Percentiles rank a stretch among this genome's conserved stretches.
Evolutionary conservation across 306 rosid species (phyloP).

Genomic region (Styphnolobium japonicum): DNA sequence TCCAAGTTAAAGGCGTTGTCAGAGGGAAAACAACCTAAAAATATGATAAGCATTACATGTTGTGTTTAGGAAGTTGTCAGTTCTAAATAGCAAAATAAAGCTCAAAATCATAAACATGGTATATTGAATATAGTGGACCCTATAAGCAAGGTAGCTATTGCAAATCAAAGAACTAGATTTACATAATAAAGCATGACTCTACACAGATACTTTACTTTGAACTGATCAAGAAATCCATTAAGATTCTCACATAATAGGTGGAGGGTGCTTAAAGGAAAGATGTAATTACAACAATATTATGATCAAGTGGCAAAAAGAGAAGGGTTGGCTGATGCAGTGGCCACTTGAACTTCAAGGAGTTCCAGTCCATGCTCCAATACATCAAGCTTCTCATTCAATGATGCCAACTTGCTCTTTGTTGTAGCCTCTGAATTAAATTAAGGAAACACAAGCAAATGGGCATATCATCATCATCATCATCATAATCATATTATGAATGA

Average conservation of each 20-base stretch:
- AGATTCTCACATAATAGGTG: conserved; percentile 31
- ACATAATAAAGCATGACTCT: conserved; percentile 10
- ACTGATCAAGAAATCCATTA: conserved; percentile 11
- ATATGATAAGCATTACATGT: not conserved
- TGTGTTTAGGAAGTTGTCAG: not conserved
- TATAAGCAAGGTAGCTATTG: not conserved
- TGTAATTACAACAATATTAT: conserved; percentile 31
- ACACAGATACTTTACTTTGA: conserved; percentile 13
- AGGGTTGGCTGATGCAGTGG: conserved; percentile 85
- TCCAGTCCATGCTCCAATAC: conserved; percentile 83
- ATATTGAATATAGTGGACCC: too few relatives aligned
- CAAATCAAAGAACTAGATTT: conserved; percentile 18
- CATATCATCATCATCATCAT: too few relatives aligned
- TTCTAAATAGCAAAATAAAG: conserved; percentile 14
- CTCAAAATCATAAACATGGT: too few relatives aligned
- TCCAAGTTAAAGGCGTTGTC: not conserved
- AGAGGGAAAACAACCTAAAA: conserved; percentile 21
- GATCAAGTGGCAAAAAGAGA: conserved; percentile 73
- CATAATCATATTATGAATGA: too few relatives aligned
- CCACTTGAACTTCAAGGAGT: conserved; percentile 90
- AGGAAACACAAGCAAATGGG: conserved; percentile 1
- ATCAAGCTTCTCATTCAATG: conserved; percentile 94
- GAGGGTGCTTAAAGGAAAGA: conserved; percentile 34
- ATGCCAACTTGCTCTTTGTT: conserved; percentile 93
- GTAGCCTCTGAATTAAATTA: conserved; percentile 74